Evolutionary conservation across 768 basidiomycete species (phyloP).

Genomic region (Boletus eberwhitei): DNA sequence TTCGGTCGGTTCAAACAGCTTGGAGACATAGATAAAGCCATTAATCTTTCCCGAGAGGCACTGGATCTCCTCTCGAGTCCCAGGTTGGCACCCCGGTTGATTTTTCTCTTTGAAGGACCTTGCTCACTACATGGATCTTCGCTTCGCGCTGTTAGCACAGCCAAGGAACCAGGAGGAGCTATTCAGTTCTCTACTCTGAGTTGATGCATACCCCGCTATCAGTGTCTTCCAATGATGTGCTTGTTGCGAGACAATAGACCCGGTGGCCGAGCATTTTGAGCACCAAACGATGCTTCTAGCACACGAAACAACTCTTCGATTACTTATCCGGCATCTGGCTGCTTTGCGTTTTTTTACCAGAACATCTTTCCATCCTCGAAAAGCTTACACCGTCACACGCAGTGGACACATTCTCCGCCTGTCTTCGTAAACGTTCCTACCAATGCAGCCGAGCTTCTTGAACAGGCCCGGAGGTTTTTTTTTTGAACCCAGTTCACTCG

Average conservation of each 20-base stretch:
- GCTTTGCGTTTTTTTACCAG: not conserved
- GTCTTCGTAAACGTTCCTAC: constrained; percentile 9
- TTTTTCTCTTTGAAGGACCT: not conserved
- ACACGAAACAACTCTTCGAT: not conserved
- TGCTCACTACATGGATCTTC: not conserved
- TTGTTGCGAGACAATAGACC: not conserved
- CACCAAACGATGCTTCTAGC: constrained; percentile 2
- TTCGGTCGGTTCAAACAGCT: not conserved
- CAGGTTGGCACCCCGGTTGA: not conserved
- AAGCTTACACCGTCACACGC: not conserved
- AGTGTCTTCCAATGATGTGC: not conserved
- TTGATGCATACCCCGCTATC: not conserved
- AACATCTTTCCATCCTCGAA: not conserved
- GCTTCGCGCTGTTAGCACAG: not conserved
- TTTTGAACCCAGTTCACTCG: not conserved
- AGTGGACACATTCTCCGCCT: constrained; percentile 10
- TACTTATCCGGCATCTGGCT: not conserved
- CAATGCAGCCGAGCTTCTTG: constrained; percentile 28
- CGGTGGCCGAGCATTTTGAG: not conserved
- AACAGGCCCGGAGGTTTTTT: not conserved
- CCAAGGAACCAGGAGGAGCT: not conserved
- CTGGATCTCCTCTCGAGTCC: not conserved
- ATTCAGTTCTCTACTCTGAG: not conserved
- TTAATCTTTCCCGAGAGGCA: not conserved
- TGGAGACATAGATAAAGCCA: not conserved